These are phyloP conservation scores for Beauveria asiatica DNA, from an alignment of 2,329 filamentous ascomycete species.

Conservation along the genomic window DNA sequence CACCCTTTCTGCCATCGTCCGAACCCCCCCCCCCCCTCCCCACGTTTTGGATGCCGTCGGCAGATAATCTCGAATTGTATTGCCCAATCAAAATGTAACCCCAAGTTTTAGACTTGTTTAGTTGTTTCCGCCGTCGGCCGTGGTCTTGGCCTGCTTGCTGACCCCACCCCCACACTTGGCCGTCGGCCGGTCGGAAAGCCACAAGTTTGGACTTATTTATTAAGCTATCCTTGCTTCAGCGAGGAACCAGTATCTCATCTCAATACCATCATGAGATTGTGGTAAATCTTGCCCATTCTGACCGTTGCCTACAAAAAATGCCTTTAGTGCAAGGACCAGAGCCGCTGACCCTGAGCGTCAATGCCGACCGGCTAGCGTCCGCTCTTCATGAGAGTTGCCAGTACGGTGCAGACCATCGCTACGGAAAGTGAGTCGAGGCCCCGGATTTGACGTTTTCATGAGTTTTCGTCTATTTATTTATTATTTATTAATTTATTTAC, in stretches of 20 bases:
- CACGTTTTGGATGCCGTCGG: slow-evolving; percentile 10
- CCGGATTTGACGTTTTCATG: too few relatives aligned
- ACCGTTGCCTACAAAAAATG: not conserved
- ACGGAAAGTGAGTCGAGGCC: slow-evolving; percentile 20
- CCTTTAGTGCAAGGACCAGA: not conserved
- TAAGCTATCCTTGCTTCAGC: not conserved
- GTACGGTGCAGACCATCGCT: slow-evolving; percentile 23
- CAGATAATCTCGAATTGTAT: not conserved
- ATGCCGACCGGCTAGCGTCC: slow-evolving; percentile 20
- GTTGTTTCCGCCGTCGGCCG: slow-evolving; percentile 7
- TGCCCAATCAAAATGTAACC: not conserved
- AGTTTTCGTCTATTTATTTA: too few relatives aligned
- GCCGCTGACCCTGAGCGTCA: slow-evolving; percentile 7
- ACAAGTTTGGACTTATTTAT: not conserved
- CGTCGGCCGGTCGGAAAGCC: not conserved
- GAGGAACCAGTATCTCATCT: too few relatives aligned
- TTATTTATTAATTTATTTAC: slow-evolving; percentile 1
- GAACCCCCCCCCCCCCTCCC: slow-evolving; percentile 7
- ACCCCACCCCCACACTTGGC: slow-evolving; percentile 20
- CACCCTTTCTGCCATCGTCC: not conserved
- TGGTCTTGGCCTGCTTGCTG: slow-evolving; percentile 24
- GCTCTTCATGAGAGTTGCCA: slow-evolving; percentile 25
- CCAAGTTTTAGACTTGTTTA: too few relatives aligned
- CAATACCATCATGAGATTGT: not conserved
- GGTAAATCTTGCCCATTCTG: too few relatives aligned